Evolutionary conservation across 768 basidiomycete genomes (phyloP).

Genomic region (Psilocybe cubensis): DNA sequence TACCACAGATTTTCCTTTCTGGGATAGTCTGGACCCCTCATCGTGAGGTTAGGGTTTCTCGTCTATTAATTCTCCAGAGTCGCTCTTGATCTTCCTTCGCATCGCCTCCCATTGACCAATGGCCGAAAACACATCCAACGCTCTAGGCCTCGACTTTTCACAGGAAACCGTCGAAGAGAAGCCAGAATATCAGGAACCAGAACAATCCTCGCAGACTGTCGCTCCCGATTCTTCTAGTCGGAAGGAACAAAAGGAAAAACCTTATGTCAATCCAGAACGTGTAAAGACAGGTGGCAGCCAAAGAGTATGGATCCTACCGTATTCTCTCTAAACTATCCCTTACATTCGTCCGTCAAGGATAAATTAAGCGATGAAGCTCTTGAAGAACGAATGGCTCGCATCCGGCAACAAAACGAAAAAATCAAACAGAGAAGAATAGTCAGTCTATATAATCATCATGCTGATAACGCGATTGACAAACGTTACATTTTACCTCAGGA

Average conservation of each 20-base stretch:
- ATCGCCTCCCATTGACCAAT: conserved; percentile 31
- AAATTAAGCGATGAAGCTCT: conserved; percentile 72
- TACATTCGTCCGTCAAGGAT: conserved; percentile 45
- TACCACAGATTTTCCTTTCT: conserved; percentile 20
- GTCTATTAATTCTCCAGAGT: conserved; percentile 11
- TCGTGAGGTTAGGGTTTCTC: conserved; percentile 34
- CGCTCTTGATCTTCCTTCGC: conserved; percentile 2
- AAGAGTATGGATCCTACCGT: conserved; percentile 44
- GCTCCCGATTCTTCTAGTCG: conserved; percentile 18
- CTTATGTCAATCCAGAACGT: conserved; percentile 83
- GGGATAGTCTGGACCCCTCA: conserved; percentile 5
- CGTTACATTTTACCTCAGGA: conserved; percentile 46
- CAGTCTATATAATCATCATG: conserved; percentile 19
- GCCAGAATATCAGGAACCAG: conserved; percentile 9
- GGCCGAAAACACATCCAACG: conserved; percentile 49
- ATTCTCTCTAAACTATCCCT: neutral
- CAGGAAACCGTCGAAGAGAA: conserved; percentile 24
- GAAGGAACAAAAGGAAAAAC: conserved; percentile 60
- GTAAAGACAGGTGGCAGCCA: conserved; percentile 82
- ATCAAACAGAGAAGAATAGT: conserved; percentile 73
- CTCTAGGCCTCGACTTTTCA: conserved; percentile 74
- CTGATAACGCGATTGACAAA: conserved; percentile 12
- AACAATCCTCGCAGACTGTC: conserved; percentile 4
- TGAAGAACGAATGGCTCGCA: conserved; percentile 68
- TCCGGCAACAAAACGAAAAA: conserved; percentile 74